Percentiles rank a stretch among this genome's conserved stretches.
These are phyloP conservation scores for Nyssa sinensis DNA, from an alignment of 148 eudicot species.

Conservation along the genomic window DNA sequence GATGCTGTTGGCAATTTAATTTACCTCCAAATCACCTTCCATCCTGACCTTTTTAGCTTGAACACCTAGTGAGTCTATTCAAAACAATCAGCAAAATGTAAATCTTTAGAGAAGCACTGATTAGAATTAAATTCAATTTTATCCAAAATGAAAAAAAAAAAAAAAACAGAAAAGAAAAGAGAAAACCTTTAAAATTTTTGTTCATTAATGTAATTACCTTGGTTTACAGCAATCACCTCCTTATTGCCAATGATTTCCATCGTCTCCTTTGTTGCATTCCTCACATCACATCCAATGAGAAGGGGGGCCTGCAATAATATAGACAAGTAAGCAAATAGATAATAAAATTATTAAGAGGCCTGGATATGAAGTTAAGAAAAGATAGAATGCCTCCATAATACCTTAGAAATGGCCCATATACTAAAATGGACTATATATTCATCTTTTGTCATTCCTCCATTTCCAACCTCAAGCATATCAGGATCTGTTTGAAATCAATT, in stretches of 20 bases:
- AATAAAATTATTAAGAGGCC: not conserved
- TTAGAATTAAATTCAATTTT: not conserved
- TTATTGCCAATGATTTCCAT: conserved; percentile 51
- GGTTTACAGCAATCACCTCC: conserved; percentile 77
- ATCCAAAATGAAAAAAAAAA: not conserved
- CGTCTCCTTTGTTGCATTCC: conserved; percentile 47
- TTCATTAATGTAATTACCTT: conserved; percentile 40
- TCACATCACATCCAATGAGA: conserved; percentile 79
- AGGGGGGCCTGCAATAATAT: conserved; percentile 62
- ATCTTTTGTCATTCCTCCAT: conserved; percentile 76
- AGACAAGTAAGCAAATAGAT: no score
- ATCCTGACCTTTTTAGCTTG: conserved; percentile 74
- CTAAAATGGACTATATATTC: conserved; percentile 87
- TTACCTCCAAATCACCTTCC: conserved; percentile 72
- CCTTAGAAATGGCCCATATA: conserved; percentile 88
- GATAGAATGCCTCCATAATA: not conserved
- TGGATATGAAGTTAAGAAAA: not conserved
- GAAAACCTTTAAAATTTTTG: no score
- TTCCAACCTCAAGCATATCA: conserved; percentile 98
- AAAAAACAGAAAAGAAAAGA: no score
- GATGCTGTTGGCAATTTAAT: not conserved
- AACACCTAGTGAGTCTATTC: conserved; percentile 67
- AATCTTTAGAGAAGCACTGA: not conserved
- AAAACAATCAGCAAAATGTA: not conserved
- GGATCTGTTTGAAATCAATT: conserved; percentile 52